Conservation (phyloP, 2,329 filamentous ascomycete species). For the Gnomoniopsis smithogilvyi region DNA sequence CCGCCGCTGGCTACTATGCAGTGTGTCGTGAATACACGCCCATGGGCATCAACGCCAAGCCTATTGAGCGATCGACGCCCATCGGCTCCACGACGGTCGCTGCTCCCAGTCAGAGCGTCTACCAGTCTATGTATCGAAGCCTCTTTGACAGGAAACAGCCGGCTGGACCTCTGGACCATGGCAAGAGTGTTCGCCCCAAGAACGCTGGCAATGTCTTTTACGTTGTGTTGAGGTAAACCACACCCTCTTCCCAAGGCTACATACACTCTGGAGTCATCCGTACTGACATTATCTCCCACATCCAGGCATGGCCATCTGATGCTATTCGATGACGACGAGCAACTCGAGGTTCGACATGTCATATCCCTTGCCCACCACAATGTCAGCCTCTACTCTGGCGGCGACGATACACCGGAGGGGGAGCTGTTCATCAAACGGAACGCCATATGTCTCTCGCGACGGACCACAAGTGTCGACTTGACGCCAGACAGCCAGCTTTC, state of each 20-base stretch:
- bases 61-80: slow-evolving; percentile 80
- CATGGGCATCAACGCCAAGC: slow-evolving; percentile 88
- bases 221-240: slow-evolving; percentile 74
- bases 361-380: slow-evolving; percentile 87
- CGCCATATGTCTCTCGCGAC: slow-evolving; percentile 76
- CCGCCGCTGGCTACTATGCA: slow-evolving; percentile 90
- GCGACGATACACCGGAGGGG: slow-evolving; percentile 75
- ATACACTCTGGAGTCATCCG: neutral
- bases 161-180: slow-evolving; percentile 44
- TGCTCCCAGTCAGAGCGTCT: slow-evolving; percentile 85
- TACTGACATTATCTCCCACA: slow-evolving; percentile 14
- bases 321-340: slow-evolving; percentile 94
- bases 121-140: slow-evolving; percentile 96
- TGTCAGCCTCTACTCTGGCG: slow-evolving; percentile 80
- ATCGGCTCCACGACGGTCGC: slow-evolving; percentile 72
- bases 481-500: slow-evolving; percentile 56
- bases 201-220: slow-evolving; percentile 87
- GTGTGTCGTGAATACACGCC: slow-evolving; percentile 91
- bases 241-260: neutral
- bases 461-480: slow-evolving; percentile 49
- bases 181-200: slow-evolving; percentile 48
- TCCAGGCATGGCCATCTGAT: slow-evolving; percentile 87
- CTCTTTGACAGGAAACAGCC: slow-evolving; percentile 79
- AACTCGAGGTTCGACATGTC: slow-evolving; percentile 93
- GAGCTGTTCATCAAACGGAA: slow-evolving; percentile 96